phyloP scores from a whole-genome alignment of 1,284 basidiomycete species.

The Pseudozyma thailandica region DNA sequence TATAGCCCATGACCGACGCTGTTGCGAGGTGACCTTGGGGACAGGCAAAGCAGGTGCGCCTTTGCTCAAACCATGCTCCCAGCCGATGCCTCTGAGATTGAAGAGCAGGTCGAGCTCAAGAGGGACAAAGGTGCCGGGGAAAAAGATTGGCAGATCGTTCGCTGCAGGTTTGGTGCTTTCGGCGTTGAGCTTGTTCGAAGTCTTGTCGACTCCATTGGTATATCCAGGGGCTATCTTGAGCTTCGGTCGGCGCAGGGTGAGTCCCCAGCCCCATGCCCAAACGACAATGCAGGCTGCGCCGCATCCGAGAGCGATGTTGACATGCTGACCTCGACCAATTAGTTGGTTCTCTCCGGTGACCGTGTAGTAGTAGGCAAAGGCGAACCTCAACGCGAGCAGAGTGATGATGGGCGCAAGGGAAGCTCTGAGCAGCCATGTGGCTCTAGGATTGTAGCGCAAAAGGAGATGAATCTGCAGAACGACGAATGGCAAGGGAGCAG shows the following conservation, averaged over 20 bases:
- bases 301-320: slow-evolving; percentile 28
- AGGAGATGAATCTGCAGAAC: slow-evolving; percentile 39
- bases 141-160: slow-evolving; percentile 20
- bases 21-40: not conserved
- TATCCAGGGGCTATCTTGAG: slow-evolving; percentile 8
- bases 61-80: slow-evolving; percentile 40
- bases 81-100: slow-evolving; percentile 44
- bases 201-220: not conserved
- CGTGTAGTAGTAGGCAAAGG: slow-evolving; percentile 23
- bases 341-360: slow-evolving; percentile 20
- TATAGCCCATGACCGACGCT: slow-evolving; percentile 18
- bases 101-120: slow-evolving; percentile 40
- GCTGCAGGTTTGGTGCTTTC: not conserved
- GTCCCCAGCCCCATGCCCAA: slow-evolving; percentile 19
- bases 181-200: not conserved
- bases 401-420: slow-evolving; percentile 24
- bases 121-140: slow-evolving; percentile 31
- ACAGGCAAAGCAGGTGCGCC: slow-evolving; percentile 23
- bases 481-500: slow-evolving; percentile 10
- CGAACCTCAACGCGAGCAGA: slow-evolving; percentile 16
- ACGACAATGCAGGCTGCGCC: slow-evolving; percentile 8
- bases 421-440: slow-evolving; percentile 19
- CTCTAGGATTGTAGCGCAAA: slow-evolving; percentile 17
- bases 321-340: slow-evolving; percentile 22
- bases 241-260: slow-evolving; percentile 7